Conservation (phyloP, 2,329 filamentous ascomycete genomes). For the Pseudogymnoascus sp. region DNA sequence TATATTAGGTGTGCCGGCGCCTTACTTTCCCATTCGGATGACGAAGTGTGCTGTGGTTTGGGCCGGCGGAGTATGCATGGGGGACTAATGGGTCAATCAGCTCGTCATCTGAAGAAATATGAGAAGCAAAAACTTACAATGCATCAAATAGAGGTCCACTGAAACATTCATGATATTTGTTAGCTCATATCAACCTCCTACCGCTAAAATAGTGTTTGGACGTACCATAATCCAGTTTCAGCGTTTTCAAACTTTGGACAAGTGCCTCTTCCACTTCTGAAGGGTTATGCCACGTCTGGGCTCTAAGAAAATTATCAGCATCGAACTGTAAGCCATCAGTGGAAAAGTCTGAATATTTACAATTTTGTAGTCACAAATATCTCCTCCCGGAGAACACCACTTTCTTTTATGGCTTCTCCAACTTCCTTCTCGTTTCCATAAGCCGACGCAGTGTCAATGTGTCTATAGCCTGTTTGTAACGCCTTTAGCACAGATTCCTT, state of each 20-base stretch:
- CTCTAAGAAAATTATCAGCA: too few species aligned
- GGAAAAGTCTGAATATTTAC: too few species aligned
- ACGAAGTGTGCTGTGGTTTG: neutral
- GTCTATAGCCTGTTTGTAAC: slow-evolving; percentile 25
- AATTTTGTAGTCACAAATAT: slow-evolving; percentile 30
- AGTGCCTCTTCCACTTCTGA: slow-evolving; percentile 70
- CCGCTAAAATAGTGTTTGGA: slow-evolving; percentile 12
- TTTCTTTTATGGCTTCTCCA: slow-evolving; percentile 21
- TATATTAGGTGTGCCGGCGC: slow-evolving; percentile 11
- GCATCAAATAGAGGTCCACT: slow-evolving; percentile 36
- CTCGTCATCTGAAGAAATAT: slow-evolving; percentile 31
- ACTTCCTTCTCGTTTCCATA: slow-evolving; percentile 2
- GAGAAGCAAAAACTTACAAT: slow-evolving; percentile 47
- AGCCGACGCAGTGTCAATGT: slow-evolving; percentile 30
- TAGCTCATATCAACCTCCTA: slow-evolving; percentile 12
- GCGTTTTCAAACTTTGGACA: slow-evolving; percentile 71
- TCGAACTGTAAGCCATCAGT: too few species aligned
- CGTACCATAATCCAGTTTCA: slow-evolving; percentile 70
- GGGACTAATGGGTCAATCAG: slow-evolving; percentile 30
- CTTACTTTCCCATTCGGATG: neutral
- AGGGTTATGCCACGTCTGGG: too few species aligned
- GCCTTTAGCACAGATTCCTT: slow-evolving; percentile 19
- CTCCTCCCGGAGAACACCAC: slow-evolving; percentile 23
- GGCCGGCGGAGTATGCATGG: neutral
- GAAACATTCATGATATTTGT: neutral